Percentiles rank a stretch among this genome's conserved stretches.
phyloP scores from a whole-genome alignment of 164 flowering plant species.

The Annona squamosa region DNA sequence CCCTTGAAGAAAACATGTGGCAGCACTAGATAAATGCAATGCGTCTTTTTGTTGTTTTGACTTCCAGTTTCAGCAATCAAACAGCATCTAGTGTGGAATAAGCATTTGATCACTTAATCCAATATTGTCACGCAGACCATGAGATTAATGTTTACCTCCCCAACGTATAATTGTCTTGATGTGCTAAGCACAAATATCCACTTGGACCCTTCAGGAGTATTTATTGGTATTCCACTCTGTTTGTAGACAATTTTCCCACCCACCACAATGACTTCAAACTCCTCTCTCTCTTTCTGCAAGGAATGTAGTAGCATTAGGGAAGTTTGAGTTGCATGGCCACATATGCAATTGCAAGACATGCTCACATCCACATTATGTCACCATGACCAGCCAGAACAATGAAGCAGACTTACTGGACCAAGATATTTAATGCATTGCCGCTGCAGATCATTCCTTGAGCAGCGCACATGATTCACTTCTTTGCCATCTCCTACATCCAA shows the following conservation, averaged over 20 bases:
- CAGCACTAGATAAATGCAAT: not conserved
- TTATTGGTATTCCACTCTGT: slow-evolving; percentile 30
- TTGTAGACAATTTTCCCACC: slow-evolving; percentile 54
- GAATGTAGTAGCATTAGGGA: not conserved
- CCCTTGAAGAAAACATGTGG: not conserved
- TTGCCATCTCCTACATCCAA: slow-evolving; percentile 74
- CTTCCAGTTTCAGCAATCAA: not conserved
- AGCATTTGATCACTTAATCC: too few species aligned
- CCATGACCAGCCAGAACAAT: not conserved
- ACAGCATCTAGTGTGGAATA: not conserved
- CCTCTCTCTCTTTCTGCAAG: slow-evolving; percentile 62
- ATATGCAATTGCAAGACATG: not conserved
- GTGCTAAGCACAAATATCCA: slow-evolving; percentile 86
- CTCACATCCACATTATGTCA: not conserved
- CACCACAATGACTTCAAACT: slow-evolving; percentile 55
- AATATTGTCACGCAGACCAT: not conserved
- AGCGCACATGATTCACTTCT: slow-evolving; percentile 44
- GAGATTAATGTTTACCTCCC: slow-evolving; percentile 16
- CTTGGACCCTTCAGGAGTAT: slow-evolving; percentile 44
- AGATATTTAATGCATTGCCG: slow-evolving; percentile 70
- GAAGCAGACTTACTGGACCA: slow-evolving; percentile 43
- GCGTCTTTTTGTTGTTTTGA: too few species aligned
- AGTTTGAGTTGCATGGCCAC: slow-evolving; percentile 4
- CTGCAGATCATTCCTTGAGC: slow-evolving; percentile 42
- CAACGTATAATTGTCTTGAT: slow-evolving; percentile 50